These are phyloP conservation scores for Microdochium paspali DNA, from an alignment of 2,329 filamentous ascomycete genomes.

Conservation along the genomic window DNA sequence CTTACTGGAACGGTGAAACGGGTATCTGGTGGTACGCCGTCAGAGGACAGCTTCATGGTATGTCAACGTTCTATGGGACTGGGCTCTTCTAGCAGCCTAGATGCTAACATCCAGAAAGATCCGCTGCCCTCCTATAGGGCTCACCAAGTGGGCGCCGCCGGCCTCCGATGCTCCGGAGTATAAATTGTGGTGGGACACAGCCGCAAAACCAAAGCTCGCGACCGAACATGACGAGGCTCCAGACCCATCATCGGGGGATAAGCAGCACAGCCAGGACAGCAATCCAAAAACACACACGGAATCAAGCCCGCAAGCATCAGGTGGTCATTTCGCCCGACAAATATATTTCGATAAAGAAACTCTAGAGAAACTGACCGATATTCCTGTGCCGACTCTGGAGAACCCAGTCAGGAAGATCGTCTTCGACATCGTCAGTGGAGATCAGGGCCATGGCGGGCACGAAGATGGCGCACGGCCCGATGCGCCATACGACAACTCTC, in stretches of 20 bases:
- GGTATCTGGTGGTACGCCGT: conserved; percentile 33
- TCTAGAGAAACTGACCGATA: conserved; percentile 26
- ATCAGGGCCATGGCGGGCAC: conserved; percentile 48
- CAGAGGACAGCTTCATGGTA: too few species aligned
- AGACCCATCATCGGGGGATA: too few species aligned
- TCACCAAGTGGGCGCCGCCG: conserved; percentile 18
- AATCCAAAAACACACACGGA: too few species aligned
- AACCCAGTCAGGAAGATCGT: conserved; percentile 51
- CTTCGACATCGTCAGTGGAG: conserved; percentile 45
- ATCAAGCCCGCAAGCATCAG: too few species aligned
- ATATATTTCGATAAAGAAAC: conserved; percentile 21
- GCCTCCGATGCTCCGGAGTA: conserved; percentile 9
- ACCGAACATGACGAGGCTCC: neutral
- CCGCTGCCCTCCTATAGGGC: conserved; percentile 29
- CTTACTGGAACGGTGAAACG: conserved; percentile 17
- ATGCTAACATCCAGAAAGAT: conserved; percentile 17
- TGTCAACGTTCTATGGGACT: too few species aligned
- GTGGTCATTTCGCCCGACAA: too few species aligned
- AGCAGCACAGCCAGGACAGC: neutral
- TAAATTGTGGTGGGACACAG: conserved; percentile 11
- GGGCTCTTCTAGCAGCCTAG: too few species aligned
- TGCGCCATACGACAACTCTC: conserved; percentile 23
- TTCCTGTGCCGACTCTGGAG: conserved; percentile 28
- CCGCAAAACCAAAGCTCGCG: conserved; percentile 7
- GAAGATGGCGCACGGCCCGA: neutral